Evolutionary conservation across 169 alveolate genomes (phyloP).

Genomic region (Plasmodium knowlesi): DNA sequence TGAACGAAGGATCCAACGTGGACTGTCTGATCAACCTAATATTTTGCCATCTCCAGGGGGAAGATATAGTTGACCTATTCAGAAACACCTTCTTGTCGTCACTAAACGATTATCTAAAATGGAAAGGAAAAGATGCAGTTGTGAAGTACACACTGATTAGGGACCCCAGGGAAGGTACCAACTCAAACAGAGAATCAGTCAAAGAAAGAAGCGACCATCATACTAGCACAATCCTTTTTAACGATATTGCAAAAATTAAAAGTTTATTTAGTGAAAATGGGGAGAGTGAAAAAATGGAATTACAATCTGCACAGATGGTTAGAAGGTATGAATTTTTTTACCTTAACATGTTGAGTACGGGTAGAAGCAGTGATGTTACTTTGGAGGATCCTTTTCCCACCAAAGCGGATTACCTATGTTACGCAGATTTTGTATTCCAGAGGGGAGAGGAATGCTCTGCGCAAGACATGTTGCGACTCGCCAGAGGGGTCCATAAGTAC

Average conservation of each 20-base stretch:
- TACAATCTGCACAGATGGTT: not conserved
- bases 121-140: not conserved
- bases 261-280: not conserved
- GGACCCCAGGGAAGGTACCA: not conserved
- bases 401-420: slow-evolving; percentile 3
- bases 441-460: slow-evolving; percentile 10
- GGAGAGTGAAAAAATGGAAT: not conserved
- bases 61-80: slow-evolving; percentile 34
- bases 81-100: slow-evolving; percentile 25
- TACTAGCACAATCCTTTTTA: not conserved
- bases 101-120: slow-evolving; percentile 29
- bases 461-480: slow-evolving; percentile 17
- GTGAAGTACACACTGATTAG: not conserved
- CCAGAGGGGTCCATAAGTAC: not conserved
- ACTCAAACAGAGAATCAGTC: not conserved
- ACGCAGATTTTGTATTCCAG: slow-evolving; percentile 1
- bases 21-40: slow-evolving; percentile 30
- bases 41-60: slow-evolving; percentile 15
- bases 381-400: not conserved
- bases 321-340: slow-evolving; percentile 36
- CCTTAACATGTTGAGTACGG: slow-evolving; percentile 19
- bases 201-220: not conserved
- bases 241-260: slow-evolving; percentile 6
- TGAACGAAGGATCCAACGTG: not conserved
- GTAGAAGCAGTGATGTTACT: not conserved